Evolutionary conservation across 305 asterid genomes (phyloP), one percentile per base, ranked within the genome.

Genomic region (Ajuga reptans): DNA sequence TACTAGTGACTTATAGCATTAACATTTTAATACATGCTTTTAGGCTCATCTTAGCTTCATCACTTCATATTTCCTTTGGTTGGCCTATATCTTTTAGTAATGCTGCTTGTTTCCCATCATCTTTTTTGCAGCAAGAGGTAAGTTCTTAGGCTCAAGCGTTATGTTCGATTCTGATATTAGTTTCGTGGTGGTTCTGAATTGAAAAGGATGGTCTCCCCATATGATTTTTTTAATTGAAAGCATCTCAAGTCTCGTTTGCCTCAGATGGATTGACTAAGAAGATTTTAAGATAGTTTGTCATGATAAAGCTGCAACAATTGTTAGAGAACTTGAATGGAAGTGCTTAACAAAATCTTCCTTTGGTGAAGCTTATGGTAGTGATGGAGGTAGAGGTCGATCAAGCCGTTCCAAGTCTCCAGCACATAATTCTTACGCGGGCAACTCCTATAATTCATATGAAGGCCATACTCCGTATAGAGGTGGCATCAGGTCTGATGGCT

Each of bases 41-140:
- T 65, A 50, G 50, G 18, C 51, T 68, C 16, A n/a, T 54, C 46
- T 66, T 52, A 52, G 67, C 29, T 68, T 41, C 67, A 15, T 69
- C 55, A 24, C 14, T 18, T 50, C 17, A 8, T 64, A 41, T 60
- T 55, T 79, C 54, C 24, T 78, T 59, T 69, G 60, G 46, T 24
- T 18, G 43, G 56, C 50, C 55, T 55, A 47, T 74, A 56, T 45
- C 58, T 71, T 54, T 58, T 71, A 53, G 71, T 81, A 49, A 81
- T 71, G 52, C 69, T 78, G 74, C 78, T 70, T 74, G 77, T 75
- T 81, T 75, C 79, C 72, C 71, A 66, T 76, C 43, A 53, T 58
- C 78, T 82, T 71, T 75, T 84, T 90, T 86, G 96, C 96, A 86
- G 99, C 92, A 85, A 89, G 90, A 91, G 99, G 99, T 93, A 93